Conservation (phyloP, 441 rosid genomes). For the Adansonia gregorii region DNA sequence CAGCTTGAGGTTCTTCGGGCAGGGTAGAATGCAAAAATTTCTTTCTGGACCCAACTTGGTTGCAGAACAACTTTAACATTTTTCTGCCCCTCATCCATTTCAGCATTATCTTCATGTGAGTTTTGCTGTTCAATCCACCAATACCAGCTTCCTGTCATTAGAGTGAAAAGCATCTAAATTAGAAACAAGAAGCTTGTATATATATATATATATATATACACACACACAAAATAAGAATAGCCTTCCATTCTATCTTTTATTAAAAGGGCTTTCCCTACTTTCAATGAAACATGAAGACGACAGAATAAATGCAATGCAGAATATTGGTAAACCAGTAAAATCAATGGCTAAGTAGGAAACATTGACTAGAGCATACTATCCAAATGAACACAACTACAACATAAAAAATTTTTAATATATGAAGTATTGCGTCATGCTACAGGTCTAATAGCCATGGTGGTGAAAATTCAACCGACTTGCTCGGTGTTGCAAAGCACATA, state of each 20-base stretch:
- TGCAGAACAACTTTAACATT: conserved; percentile 82
- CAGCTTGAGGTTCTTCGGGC: conserved; percentile 65
- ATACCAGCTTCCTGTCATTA: conserved; percentile 68
- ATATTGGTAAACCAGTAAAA: background rate
- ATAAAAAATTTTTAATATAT: background rate
- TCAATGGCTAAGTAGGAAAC: background rate
- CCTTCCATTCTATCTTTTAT: background rate
- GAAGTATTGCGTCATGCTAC: background rate
- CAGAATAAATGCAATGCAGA: conserved; percentile 2
- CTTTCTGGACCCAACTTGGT: conserved; percentile 72
- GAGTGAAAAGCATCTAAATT: background rate
- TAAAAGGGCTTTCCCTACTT: background rate
- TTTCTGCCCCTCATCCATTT: conserved; percentile 97
- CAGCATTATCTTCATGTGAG: conserved; percentile 89
- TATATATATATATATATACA: background rate
- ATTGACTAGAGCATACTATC: background rate
- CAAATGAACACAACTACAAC: background rate
- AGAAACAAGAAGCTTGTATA: background rate
- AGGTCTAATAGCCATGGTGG: background rate
- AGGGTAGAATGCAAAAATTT: conserved; percentile 70
- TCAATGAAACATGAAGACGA: background rate
- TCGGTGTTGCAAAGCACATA: background rate
- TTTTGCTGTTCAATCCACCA: conserved; percentile 74
- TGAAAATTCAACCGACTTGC: background rate
- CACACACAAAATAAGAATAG: background rate